Conservation (phyloP, 2,329 filamentous ascomycete species). For the Periconia macrospinosa region DNA sequence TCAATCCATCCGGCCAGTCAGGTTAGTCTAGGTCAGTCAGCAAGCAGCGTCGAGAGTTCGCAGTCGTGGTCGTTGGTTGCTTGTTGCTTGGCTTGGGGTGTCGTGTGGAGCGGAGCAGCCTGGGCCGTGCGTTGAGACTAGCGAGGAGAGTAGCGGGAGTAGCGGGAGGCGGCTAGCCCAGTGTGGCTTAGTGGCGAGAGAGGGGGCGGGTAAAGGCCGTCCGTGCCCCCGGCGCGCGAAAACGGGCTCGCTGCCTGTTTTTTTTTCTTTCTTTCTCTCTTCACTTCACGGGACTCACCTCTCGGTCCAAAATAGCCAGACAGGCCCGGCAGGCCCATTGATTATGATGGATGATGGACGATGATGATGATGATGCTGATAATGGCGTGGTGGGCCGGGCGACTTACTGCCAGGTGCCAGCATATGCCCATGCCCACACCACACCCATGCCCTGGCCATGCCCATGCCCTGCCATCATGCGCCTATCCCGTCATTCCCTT, state of each 20-base stretch:
- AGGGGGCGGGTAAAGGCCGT: constrained; percentile 9
- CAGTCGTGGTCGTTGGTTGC: too few species aligned
- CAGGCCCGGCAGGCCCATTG: constrained; percentile 29
- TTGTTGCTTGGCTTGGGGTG: not conserved
- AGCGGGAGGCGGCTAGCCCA: too few species aligned
- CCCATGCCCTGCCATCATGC: constrained; percentile 27
- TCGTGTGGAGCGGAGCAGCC: too few species aligned
- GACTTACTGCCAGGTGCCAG: too few species aligned
- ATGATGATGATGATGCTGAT: too few species aligned
- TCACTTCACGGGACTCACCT: constrained; percentile 21
- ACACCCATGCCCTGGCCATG: constrained; percentile 1
- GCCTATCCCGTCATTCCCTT: not conserved
- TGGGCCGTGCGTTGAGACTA: too few species aligned
- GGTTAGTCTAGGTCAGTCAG: too few species aligned
- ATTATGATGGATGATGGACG: not conserved
- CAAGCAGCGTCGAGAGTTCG: too few species aligned
- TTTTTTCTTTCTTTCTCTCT: not conserved
- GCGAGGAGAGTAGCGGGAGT: too few species aligned
- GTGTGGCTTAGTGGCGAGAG: too few species aligned
- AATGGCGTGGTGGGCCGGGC: too few species aligned
- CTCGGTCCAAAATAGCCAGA: constrained; percentile 29
- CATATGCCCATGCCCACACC: not conserved
- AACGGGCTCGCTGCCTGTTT: constrained; percentile 23
- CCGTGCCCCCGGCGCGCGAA: constrained; percentile 26
- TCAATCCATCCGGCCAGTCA: too few species aligned